Evolutionary conservation across 192 early-diverging fungal genomes (phyloP).

Genomic region (Coemansia sp.): DNA sequence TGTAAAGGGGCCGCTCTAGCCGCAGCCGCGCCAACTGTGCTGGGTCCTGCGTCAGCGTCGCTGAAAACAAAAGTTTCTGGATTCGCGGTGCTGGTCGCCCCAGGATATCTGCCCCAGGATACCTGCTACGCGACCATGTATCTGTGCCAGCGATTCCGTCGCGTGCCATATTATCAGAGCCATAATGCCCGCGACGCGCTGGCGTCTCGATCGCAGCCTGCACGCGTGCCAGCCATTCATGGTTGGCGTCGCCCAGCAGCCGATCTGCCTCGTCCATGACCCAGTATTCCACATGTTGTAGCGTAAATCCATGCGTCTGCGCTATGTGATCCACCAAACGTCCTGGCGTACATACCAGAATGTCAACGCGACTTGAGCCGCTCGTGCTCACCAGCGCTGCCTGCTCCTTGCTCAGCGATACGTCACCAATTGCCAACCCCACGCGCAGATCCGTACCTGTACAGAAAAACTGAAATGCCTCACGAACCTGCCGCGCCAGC

Average conservation of each 20-base stretch:
- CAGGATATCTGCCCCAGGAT: slow-evolving; percentile 16
- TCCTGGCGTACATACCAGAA: slow-evolving; percentile 94
- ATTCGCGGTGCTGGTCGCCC: slow-evolving; percentile 53
- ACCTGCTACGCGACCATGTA: slow-evolving; percentile 15
- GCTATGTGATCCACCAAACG: slow-evolving; percentile 87
- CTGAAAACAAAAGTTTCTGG: slow-evolving; percentile 94
- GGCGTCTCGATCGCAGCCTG: slow-evolving; percentile 56
- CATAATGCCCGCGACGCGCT: not conserved
- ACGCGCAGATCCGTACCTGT: slow-evolving; percentile 76
- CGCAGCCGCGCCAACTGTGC: slow-evolving; percentile 85
- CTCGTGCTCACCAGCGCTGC: slow-evolving; percentile 50
- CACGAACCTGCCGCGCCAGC: slow-evolving; percentile 84
- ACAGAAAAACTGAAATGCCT: slow-evolving; percentile 75
- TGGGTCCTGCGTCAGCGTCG: slow-evolving; percentile 91
- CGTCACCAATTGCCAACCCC: slow-evolving; percentile 73
- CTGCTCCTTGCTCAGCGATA: slow-evolving; percentile 76
- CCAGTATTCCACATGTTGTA: slow-evolving; percentile 89
- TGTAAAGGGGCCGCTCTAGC: slow-evolving; percentile 78
- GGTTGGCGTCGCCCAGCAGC: slow-evolving; percentile 85
- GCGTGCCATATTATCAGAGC: not conserved
- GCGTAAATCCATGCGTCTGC: slow-evolving; percentile 80
- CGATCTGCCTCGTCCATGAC: slow-evolving; percentile 97
- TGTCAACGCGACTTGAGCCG: slow-evolving; percentile 75
- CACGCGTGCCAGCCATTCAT: slow-evolving; percentile 85
- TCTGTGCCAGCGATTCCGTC: slow-evolving; percentile 10